A percentile compares a stretch with the other conserved stretches of the same genome.
Evolutionary conservation across 2,329 filamentous ascomycete species (phyloP).

Genomic region (Chaetomiaceae sp.): DNA sequence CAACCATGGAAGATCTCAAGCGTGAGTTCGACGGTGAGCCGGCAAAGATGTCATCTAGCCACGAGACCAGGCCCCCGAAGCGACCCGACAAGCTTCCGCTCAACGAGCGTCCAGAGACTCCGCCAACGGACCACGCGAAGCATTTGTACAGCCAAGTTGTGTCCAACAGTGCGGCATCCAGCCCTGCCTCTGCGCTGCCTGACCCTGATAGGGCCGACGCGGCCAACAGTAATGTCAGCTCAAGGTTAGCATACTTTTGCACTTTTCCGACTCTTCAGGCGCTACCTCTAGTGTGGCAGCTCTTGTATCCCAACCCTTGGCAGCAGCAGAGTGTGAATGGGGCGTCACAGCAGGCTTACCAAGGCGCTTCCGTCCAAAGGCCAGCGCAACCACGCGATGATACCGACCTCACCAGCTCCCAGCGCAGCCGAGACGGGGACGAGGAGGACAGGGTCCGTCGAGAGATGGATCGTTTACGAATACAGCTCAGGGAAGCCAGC

Average conservation of each 20-base stretch:
- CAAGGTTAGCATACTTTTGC: conserved; percentile 1
- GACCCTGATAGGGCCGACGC: not conserved
- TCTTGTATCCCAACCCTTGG: not conserved
- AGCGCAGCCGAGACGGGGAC: not conserved
- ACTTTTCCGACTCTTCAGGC: not conserved
- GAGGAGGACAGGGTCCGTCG: not conserved
- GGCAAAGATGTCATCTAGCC: not conserved
- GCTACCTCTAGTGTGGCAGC: not conserved
- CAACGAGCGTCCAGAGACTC: not conserved
- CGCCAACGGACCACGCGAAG: not conserved
- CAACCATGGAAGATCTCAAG: conserved; percentile 21
- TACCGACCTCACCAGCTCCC: not conserved
- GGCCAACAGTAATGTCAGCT: not conserved
- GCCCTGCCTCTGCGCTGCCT: not conserved
- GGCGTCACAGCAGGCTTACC: not conserved
- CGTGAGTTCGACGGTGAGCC: conserved; percentile 9
- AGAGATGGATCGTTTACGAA: conserved; percentile 9
- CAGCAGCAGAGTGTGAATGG: not conserved
- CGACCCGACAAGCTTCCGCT: conserved; percentile 17
- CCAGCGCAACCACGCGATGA: conserved; percentile 3
- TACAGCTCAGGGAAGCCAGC: conserved; percentile 11
- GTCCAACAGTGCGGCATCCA: not conserved
- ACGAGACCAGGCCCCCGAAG: conserved; percentile 9
- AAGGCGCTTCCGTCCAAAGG: not conserved
- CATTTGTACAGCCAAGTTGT: not conserved